These are phyloP conservation scores for Fragaria vesca DNA, from an alignment of 306 rosid genomes.

Conservation along the genomic window DNA sequence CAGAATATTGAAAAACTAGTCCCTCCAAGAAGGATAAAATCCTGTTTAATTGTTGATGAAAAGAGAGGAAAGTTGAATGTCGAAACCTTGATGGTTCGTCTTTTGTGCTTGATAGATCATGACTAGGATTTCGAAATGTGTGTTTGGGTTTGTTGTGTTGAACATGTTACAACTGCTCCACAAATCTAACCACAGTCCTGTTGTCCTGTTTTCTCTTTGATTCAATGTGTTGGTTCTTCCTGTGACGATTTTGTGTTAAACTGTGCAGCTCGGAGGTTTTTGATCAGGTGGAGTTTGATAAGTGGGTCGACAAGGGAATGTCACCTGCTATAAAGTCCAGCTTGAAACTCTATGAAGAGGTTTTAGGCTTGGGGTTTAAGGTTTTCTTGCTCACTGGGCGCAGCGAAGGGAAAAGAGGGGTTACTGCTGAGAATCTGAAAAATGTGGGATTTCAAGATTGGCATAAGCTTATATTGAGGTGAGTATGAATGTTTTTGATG, in stretches of 20 bases:
- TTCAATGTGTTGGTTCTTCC: neutral
- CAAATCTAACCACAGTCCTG: neutral
- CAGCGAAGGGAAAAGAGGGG: conserved; percentile 54
- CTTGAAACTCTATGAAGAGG: conserved; percentile 73
- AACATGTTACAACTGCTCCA: neutral
- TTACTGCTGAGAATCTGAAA: conserved; percentile 66
- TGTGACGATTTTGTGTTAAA: conserved; percentile 10
- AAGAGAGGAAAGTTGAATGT: neutral
- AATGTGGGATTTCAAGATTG: conserved; percentile 69
- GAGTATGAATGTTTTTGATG: neutral
- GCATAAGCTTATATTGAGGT: conserved; percentile 84
- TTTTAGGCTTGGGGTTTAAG: conserved; percentile 68
- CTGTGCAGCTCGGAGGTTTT: conserved; percentile 61
- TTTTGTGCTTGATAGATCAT: neutral
- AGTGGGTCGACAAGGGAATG: conserved; percentile 68
- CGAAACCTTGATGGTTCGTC: neutral
- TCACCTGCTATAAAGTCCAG: conserved; percentile 68
- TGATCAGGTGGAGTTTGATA: conserved; percentile 53
- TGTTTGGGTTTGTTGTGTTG: neutral
- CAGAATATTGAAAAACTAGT: neutral
- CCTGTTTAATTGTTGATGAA: neutral
- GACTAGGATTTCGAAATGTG: neutral
- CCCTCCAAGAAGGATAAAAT: neutral
- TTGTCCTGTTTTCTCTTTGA: neutral
- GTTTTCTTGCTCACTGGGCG: conserved; percentile 88